Percentiles rank a stretch among this genome's conserved stretches.
Conservation (phyloP, 495 filamentous ascomycete genomes). For the Aspergillus indologenus region DNA sequence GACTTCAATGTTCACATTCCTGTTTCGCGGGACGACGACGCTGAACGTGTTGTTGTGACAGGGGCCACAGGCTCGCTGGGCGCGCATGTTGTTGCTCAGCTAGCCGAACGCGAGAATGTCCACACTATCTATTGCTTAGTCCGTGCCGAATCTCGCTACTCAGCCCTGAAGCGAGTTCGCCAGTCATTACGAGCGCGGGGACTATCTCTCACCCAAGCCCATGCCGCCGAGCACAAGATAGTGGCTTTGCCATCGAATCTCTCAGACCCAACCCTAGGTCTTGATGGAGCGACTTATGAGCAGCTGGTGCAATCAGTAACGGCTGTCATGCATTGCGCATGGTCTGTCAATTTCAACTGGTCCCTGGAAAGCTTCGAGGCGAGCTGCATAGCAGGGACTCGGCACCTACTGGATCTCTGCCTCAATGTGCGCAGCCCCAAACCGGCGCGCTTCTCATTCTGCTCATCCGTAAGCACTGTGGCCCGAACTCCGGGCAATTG, state of each 20-base stretch:
- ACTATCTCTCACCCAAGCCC: conserved; percentile 17
- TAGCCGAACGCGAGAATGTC: conserved; percentile 26
- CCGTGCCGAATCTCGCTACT: conserved; percentile 38
- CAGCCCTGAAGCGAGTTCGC: conserved; percentile 45
- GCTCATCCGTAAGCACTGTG: conserved; percentile 55
- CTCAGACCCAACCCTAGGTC: conserved; percentile 43
- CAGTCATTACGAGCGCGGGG: conserved; percentile 41
- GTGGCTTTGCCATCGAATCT: conserved; percentile 36
- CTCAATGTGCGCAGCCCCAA: conserved; percentile 25
- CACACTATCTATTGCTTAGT: conserved; percentile 53
- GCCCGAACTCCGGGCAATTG: conserved; percentile 26
- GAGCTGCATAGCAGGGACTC: conserved; percentile 52
- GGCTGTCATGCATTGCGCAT: conserved; percentile 59
- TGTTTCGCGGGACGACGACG: conserved; percentile 18
- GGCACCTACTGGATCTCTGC: conserved; percentile 54
- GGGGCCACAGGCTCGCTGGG: conserved; percentile 66
- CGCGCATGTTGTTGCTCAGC: conserved; percentile 48
- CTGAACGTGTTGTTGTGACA: conserved; percentile 41
- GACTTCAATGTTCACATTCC: conserved; percentile 30
- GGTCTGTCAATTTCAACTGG: conserved; percentile 69
- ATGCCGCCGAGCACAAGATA: conserved; percentile 32
- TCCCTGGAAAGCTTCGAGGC: conserved; percentile 53
- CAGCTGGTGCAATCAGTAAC: conserved; percentile 39
- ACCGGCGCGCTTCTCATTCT: conserved; percentile 50
- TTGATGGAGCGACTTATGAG: conserved; percentile 31